These are phyloP conservation scores for Globisporangium radiosum DNA, from an alignment of 352 stramenopile genomes.

Conservation along the genomic window DNA sequence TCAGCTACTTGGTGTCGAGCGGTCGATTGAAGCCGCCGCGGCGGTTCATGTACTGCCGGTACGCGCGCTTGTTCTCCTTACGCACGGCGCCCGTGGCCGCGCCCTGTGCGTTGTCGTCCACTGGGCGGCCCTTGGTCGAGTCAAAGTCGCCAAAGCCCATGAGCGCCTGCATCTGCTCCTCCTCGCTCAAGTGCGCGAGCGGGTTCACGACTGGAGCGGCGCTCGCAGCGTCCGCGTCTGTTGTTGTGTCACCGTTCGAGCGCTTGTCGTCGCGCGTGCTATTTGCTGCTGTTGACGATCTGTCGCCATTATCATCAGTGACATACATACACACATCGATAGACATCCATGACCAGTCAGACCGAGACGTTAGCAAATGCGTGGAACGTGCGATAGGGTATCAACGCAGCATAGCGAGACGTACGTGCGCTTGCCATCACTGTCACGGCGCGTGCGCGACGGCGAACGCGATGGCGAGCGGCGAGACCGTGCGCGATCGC, in stretches of 20 bases:
- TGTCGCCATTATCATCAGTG: too few species aligned
- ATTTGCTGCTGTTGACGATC: too few species aligned
- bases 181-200: conserved; percentile 38
- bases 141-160: conserved; percentile 90
- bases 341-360: too few species aligned
- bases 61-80: conserved; percentile 92
- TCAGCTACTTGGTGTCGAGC: conserved; percentile 67
- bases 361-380: too few species aligned
- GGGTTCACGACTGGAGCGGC: not conserved
- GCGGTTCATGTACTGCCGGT: conserved; percentile 97
- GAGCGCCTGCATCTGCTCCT: conserved; percentile 82
- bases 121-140: conserved; percentile 89
- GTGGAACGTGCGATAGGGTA: conserved; percentile 2
- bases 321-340: too few species aligned
- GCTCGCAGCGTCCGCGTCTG: not conserved
- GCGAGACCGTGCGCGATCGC: too few species aligned
- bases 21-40: conserved; percentile 93
- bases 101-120: conserved; percentile 89
- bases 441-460: conserved; percentile 8
- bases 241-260: too few species aligned
- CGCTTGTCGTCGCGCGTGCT: too few species aligned
- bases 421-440: too few species aligned
- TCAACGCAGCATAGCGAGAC: too few species aligned
- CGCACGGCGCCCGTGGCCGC: conserved; percentile 73
- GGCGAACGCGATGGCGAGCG: conserved; percentile 1